Conservation (phyloP, 2,329 filamentous ascomycete genomes). For the Fusarium nygamai region DNA sequence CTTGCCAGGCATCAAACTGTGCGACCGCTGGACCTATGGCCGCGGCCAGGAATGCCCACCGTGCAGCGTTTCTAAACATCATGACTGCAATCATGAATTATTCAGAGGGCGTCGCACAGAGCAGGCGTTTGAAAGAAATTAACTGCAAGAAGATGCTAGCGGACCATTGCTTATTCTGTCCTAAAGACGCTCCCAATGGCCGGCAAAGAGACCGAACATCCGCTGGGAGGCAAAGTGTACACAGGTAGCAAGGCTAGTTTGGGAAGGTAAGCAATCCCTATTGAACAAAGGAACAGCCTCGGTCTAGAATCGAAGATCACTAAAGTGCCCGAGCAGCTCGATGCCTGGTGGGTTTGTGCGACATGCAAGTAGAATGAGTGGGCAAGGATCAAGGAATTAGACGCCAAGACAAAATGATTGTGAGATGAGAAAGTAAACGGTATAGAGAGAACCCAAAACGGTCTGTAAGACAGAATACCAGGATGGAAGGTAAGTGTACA, state of each 20-base stretch:
- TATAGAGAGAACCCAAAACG: slow-evolving; percentile 12
- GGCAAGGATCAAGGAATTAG: slow-evolving; percentile 10
- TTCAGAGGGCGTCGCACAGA: slow-evolving; percentile 10
- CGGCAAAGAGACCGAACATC: neutral
- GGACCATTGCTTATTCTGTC: slow-evolving; percentile 36
- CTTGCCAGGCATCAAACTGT: slow-evolving; percentile 60
- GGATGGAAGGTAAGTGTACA: neutral
- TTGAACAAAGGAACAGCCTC: slow-evolving; percentile 18
- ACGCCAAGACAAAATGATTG: neutral
- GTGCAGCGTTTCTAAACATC: slow-evolving; percentile 22
- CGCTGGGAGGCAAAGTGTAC: neutral
- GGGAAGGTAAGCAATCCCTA: slow-evolving; percentile 11
- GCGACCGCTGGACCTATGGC: slow-evolving; percentile 40
- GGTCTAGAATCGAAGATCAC: slow-evolving; percentile 9
- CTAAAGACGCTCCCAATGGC: neutral
- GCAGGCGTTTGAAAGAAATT: slow-evolving; percentile 19
- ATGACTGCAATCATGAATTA: slow-evolving; percentile 20
- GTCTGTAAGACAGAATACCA: slow-evolving; percentile 12
- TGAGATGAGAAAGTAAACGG: slow-evolving; percentile 1
- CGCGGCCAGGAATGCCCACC: slow-evolving; percentile 31
- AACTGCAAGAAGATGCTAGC: slow-evolving; percentile 32
- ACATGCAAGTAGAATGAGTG: neutral
- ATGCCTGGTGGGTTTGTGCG: slow-evolving; percentile 7
- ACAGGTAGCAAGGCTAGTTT: slow-evolving; percentile 1
- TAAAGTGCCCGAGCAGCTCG: slow-evolving; percentile 6